A percentile compares a stretch with the other conserved stretches of the same genome.
These are phyloP conservation scores for Immersiella caudata DNA, from an alignment of 495 filamentous ascomycete species.

Conservation along the genomic window DNA sequence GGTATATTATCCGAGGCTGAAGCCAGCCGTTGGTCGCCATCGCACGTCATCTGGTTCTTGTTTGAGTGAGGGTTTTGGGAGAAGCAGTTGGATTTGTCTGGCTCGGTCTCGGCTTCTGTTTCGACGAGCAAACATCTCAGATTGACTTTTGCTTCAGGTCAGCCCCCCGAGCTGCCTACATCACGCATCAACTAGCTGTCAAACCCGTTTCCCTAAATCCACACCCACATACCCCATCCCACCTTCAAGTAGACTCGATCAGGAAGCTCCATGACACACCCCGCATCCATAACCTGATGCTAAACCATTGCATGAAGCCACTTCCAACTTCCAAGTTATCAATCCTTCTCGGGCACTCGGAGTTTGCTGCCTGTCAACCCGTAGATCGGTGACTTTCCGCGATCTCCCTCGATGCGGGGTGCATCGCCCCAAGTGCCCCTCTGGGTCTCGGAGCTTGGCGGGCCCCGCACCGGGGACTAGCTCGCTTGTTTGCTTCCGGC, in stretches of 20 bases:
- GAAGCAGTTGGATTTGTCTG: neutral
- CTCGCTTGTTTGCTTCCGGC: neutral
- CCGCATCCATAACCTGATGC: too few species aligned
- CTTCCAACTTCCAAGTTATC: too few species aligned
- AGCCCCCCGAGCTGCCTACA: neutral
- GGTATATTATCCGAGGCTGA: constrained; percentile 12
- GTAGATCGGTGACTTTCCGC: neutral
- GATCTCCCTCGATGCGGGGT: neutral
- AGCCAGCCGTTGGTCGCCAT: constrained; percentile 7
- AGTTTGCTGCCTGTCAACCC: neutral
- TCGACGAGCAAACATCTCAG: neutral
- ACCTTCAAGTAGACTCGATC: neutral
- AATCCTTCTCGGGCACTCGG: neutral
- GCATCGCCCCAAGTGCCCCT: neutral
- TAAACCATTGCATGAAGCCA: too few species aligned
- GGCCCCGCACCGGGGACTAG: neutral
- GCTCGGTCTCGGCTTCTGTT: neutral
- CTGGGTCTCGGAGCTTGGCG: constrained; percentile 8
- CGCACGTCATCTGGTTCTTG: constrained; percentile 8
- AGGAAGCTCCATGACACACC: neutral
- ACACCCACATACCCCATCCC: neutral
- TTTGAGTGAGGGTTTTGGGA: too few species aligned
- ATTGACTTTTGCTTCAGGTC: neutral
- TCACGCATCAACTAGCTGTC: neutral
- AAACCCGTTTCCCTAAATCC: too few species aligned